Evolutionary conservation across 352 stramenopile species (phyloP), one percentile per base, ranked within the genome.

Genomic region (Phytophthora litchii): DNA sequence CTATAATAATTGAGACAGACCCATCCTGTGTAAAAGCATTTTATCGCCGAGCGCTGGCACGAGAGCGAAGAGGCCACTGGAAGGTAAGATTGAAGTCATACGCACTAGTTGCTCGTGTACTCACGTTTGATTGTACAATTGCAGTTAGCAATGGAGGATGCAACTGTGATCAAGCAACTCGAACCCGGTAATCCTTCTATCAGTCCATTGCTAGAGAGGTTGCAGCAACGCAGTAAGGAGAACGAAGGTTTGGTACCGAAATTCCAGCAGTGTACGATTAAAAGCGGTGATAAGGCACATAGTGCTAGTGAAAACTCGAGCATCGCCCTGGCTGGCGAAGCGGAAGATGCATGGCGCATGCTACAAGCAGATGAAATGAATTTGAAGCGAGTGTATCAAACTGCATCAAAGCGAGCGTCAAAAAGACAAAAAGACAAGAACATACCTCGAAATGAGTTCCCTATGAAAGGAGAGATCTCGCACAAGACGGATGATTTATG

Each of bases 21-120:
- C n/a, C 60, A 0, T 54, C 42, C 3, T 91, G 92, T 60, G 75
- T 97, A 27, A 98, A 98, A 69, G 93, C 91, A 0, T 71, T 92
- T 5, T 98, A 97, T 56, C 74, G 95, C 7, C 75, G 91, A 25
- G 90, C 90, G 0, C 42, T 94, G 13, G 89, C 86, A 6, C 67
- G 80, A 46, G 77, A 94, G 27, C 81, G 76, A 21, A 52, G 97
- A 35, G 80, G 78, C 12, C 77, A 95, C 19, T 56, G 72, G 12
- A 71, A 72, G 73, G 77, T 89, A 60, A 11, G 1, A 11, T 34
- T 11, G 29, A 34, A 34, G 10, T 12, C 4, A 34, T 11, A 13
- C 10, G 23, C 23, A 5, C 5, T 27, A 27, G 23, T 34, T 3
- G 6, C 7, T 34, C 1, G 3, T 45, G 17, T 16, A 27, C 23